Conservation (phyloP, 1,284 basidiomycete genomes). For the Leccinum pachyderme region DNA sequence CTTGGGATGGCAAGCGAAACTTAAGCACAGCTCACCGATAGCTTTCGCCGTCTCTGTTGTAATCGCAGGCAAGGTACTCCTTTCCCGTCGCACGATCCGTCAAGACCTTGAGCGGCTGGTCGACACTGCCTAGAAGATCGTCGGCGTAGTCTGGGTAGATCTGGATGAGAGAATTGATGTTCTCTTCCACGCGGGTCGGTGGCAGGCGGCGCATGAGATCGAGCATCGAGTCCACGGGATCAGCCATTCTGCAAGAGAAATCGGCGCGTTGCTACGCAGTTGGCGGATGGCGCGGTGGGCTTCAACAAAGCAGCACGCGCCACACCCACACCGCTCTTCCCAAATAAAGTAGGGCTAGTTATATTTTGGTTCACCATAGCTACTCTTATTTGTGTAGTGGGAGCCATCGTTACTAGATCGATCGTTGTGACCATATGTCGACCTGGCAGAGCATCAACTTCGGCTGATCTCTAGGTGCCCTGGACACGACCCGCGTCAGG, state of each 20-base stretch:
- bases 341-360: conserved; percentile 6
- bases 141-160: conserved; percentile 95
- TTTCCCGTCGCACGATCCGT: conserved; percentile 78
- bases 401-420: not conserved
- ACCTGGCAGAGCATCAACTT: not conserved
- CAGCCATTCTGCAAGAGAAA: conserved; percentile 48
- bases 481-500: conserved; percentile 29
- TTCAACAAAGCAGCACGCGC: not conserved
- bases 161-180: conserved; percentile 78
- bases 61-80: conserved; percentile 96
- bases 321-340: not conserved
- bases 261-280: conserved; percentile 3
- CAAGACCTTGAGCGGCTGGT: conserved; percentile 87
- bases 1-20: not conserved
- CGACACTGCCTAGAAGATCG: conserved; percentile 92
- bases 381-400: too few species aligned
- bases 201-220: conserved; percentile 96
- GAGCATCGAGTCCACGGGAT: conserved; percentile 85
- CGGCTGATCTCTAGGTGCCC: conserved; percentile 11
- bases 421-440: not conserved
- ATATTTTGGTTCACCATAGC: too few species aligned
- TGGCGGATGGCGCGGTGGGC: not conserved
- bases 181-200: conserved; percentile 87
- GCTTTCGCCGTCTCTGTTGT: conserved; percentile 95
- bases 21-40: conserved; percentile 63